Conservation (phyloP, 768 basidiomycete genomes). For the Wakefieldia striispora region DNA sequence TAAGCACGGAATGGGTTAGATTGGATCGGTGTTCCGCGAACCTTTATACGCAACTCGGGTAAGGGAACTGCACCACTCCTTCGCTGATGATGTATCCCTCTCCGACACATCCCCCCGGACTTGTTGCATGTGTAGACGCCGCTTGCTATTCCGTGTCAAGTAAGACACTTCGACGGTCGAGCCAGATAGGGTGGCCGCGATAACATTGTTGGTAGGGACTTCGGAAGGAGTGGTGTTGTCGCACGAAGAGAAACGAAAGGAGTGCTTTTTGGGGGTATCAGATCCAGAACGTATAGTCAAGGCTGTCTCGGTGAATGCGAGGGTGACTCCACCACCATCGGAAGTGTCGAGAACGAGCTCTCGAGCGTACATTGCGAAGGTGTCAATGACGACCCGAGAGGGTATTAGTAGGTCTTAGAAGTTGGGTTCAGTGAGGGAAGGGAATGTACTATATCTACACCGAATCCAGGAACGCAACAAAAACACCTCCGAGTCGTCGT, state of each 20-base stretch:
- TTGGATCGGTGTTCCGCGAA: slow-evolving; percentile 2
- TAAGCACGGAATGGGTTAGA: not conserved
- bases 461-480: no score
- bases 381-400: no score
- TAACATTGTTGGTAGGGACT: slow-evolving; percentile 49
- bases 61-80: slow-evolving; percentile 54
- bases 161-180: slow-evolving; percentile 48
- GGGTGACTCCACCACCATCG: slow-evolving; percentile 13
- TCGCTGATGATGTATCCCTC: slow-evolving; percentile 32
- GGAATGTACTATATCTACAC: slow-evolving; percentile 2
- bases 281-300: slow-evolving; percentile 28
- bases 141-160: slow-evolving; percentile 44
- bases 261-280: slow-evolving; percentile 1
- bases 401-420: slow-evolving; percentile 1
- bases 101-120: slow-evolving; percentile 43
- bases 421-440: not conserved
- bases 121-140: slow-evolving; percentile 35
- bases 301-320: slow-evolving; percentile 27
- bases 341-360: slow-evolving; percentile 19
- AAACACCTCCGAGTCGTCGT: no score
- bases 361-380: slow-evolving; percentile 17
- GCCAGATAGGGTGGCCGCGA: slow-evolving; percentile 46
- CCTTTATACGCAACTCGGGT: slow-evolving; percentile 65
- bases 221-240: slow-evolving; percentile 15
- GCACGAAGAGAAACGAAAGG: slow-evolving; percentile 10